These are phyloP conservation scores for Kockovaella imperatae DNA, from an alignment of 768 basidiomycete species.

Conservation along the genomic window DNA sequence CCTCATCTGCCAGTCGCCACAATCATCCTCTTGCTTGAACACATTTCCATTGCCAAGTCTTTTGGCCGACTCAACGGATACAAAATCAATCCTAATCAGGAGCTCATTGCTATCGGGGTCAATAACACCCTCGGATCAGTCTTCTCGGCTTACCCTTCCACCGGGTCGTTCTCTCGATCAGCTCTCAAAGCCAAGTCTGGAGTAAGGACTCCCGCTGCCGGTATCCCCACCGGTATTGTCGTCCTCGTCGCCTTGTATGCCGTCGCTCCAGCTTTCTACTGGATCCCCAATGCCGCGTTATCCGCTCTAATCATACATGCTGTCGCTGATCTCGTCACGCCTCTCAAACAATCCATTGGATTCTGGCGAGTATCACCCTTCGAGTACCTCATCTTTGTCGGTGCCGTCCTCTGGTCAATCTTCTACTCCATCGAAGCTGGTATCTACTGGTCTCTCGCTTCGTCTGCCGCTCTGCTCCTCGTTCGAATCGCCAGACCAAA, in stretches of 20 bases:
- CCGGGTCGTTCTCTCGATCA: slow-evolving; percentile 97
- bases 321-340: slow-evolving; percentile 67
- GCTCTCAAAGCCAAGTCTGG: slow-evolving; percentile 94
- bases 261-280: slow-evolving; percentile 83
- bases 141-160: slow-evolving; percentile 89
- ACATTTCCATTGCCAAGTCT: slow-evolving; percentile 92
- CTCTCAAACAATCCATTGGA: slow-evolving; percentile 68
- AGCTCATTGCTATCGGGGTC: slow-evolving; percentile 94
- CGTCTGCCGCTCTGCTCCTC: slow-evolving; percentile 71
- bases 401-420: slow-evolving; percentile 78
- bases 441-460: slow-evolving; percentile 57
- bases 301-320: slow-evolving; percentile 93
- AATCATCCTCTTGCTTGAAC: slow-evolving; percentile 69
- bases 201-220: slow-evolving; percentile 89
- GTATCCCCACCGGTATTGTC: slow-evolving; percentile 72
- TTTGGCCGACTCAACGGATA: slow-evolving; percentile 93
- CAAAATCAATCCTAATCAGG: slow-evolving; percentile 78
- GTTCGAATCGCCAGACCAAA: slow-evolving; percentile 80
- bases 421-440: slow-evolving; percentile 93
- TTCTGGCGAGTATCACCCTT: slow-evolving; percentile 93
- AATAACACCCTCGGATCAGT: slow-evolving; percentile 83
- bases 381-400: slow-evolving; percentile 81
- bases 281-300: slow-evolving; percentile 54
- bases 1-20: slow-evolving; percentile 54
- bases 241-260: slow-evolving; percentile 93